Base-by-base conservation (phyloP, 1,284 basidiomycete genomes). In the Laetiporus sulphureus region DNA sequence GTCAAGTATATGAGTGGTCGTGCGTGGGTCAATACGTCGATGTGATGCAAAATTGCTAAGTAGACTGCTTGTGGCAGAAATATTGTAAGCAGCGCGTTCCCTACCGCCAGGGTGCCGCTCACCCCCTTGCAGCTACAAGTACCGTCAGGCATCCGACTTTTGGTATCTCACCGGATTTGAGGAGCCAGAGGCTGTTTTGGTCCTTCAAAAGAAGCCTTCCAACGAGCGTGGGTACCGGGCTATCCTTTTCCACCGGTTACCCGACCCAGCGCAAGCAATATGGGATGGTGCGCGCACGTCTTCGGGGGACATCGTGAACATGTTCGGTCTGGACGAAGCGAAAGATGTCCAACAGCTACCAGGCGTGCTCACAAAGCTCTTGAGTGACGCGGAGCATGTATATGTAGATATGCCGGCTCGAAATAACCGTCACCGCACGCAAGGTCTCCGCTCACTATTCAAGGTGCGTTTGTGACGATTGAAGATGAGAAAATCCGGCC, bases 131-230 rank as follows among this genome's bases (percentile, higher is more conserved):
- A 95, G 92, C 62, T 97, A 97, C 72, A 93, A 93, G 61, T 98
- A 91, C 60, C 79, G 95, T 29, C 95, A 97, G 64, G 79, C 82
- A 1, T 94, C 91, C 32, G 85, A 95, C 63, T 92, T 95, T 60
- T 90, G 83, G 83, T 97, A 97, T 59, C 70, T 97, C 10, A 94
- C 94, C 0, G 95, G 96, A 5, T 96, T 96, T 57, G 81, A 93
- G 47, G 95, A 98, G 61, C 90, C 93, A 0, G 87, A 96, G 47
- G 79, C 93, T 11, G 92, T 90, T 0, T 69, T 97, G 20, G 72
- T 98, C 24, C 67, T 96, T 29, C 81, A 90, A 87, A 49, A 85
- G 58, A 84, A 82, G 50, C 67, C 67, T 6, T 81, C 82, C 1
- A 69, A 73, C 3, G 64, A 80, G 0, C 71, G 79, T 50, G 93